Percentiles rank a stretch among this genome's conserved stretches.
Evolutionary conservation across 345 rosid genomes (phyloP).

Genomic region (Geranium brycei): DNA sequence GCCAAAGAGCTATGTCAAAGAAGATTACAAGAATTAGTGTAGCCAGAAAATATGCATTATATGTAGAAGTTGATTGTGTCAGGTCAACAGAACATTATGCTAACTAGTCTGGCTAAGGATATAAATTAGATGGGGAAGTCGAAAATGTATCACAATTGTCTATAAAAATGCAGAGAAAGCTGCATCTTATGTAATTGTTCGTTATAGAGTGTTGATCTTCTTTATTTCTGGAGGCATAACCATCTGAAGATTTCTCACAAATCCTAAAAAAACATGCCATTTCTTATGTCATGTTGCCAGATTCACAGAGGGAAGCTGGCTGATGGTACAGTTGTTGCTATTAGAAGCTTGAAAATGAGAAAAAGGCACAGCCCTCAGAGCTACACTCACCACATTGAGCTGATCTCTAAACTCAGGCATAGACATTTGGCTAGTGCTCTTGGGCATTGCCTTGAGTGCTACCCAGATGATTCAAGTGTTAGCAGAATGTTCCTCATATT

Average conservation of each 20-base stretch:
- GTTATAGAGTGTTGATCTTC: no score
- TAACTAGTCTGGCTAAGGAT: no score
- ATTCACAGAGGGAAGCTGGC: conserved; percentile 29
- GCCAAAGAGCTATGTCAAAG: no score
- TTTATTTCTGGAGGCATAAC: not conserved
- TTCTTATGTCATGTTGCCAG: conserved; percentile 19
- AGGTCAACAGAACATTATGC: no score
- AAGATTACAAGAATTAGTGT: no score
- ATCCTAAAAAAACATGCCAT: not conserved
- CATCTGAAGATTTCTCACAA: not conserved
- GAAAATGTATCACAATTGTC: no score
- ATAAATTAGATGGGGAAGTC: no score
- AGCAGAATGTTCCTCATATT: conserved; percentile 29
- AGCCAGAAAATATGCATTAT: no score
- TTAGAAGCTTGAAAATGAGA: conserved; percentile 31
- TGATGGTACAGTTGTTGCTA: conserved; percentile 25
- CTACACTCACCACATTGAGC: conserved; percentile 32
- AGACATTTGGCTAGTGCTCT: conserved; percentile 41
- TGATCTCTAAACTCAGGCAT: conserved; percentile 49
- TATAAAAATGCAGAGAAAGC: not conserved
- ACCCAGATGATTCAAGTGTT: conserved; percentile 26
- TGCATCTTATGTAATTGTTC: not conserved
- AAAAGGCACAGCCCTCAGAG: conserved; percentile 23
- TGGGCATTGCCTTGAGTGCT: conserved; percentile 46
- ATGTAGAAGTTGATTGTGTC: no score